These are phyloP conservation scores for Diplodia seriata DNA, from an alignment of 2,329 filamentous ascomycete genomes.

Conservation along the genomic window DNA sequence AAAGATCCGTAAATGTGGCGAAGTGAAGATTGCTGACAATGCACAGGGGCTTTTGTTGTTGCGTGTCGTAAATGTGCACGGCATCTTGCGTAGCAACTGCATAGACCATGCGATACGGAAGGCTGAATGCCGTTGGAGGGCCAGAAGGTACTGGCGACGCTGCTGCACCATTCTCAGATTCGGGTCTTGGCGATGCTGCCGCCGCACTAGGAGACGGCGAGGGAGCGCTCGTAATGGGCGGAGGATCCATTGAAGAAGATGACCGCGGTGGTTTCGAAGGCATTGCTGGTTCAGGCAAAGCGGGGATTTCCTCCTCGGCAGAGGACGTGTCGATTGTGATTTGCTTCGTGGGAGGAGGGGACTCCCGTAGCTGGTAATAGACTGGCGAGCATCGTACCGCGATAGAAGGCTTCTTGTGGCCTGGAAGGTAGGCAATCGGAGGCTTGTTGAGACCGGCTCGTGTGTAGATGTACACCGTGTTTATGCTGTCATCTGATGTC, in stretches of 20 bases:
- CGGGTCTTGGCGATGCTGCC: conserved; percentile 60
- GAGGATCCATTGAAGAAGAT: conserved; percentile 79
- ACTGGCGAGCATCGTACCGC: conserved; percentile 93
- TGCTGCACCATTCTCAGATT: conserved; percentile 59
- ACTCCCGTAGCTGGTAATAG: conserved; percentile 79
- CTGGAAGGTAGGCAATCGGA: conserved; percentile 90
- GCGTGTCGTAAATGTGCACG: conserved; percentile 93
- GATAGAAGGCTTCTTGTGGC: conserved; percentile 97
- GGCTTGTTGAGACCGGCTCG: conserved; percentile 95
- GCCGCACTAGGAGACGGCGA: conserved; percentile 59
- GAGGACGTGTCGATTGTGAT: conserved; percentile 96
- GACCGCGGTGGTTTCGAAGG: conserved; percentile 63
- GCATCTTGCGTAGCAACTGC: conserved; percentile 97
- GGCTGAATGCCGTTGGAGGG: conserved; percentile 71
- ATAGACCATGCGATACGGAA: conserved; percentile 94
- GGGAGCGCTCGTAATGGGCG: conserved; percentile 67
- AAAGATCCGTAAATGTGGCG: conserved; percentile 94
- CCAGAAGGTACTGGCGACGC: conserved; percentile 60
- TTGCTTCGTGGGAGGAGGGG: conserved; percentile 73
- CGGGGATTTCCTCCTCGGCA: conserved; percentile 79
- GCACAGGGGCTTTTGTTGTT: conserved; percentile 91
- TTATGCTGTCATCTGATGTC: conserved; percentile 83
- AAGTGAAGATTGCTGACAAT: conserved; percentile 97
- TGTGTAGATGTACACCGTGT: conserved; percentile 98
- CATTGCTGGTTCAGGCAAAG: conserved; percentile 81